Evolutionary conservation across 768 basidiomycete genomes (phyloP).

Genomic region (Tulasnella sp.): DNA sequence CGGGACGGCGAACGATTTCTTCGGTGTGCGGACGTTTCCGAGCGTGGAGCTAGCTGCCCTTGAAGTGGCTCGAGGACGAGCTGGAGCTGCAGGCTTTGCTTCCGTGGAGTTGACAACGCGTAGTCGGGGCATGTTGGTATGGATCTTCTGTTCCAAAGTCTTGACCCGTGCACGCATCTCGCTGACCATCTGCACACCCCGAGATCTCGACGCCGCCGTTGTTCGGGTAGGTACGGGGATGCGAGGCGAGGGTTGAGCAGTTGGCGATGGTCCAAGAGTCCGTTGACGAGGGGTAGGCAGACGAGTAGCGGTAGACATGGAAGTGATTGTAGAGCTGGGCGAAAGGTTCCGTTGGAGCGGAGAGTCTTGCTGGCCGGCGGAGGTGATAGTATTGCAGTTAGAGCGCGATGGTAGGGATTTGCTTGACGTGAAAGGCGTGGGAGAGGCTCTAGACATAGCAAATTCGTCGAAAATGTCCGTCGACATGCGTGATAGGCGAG

Average conservation of each 20-base stretch:
- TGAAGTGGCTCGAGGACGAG: background rate
- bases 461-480: constrained; percentile 11
- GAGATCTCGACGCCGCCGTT: constrained; percentile 44
- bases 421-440: background rate
- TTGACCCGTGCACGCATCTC: constrained; percentile 81
- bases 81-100: background rate
- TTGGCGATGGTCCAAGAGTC: constrained; percentile 34
- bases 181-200: constrained; percentile 84
- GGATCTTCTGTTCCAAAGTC: constrained; percentile 75
- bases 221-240: constrained; percentile 19
- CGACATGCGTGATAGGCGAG: constrained; percentile 4
- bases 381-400: background rate
- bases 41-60: background rate
- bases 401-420: background rate
- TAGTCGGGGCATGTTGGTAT: constrained; percentile 72
- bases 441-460: background rate
- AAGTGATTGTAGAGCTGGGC: constrained; percentile 30
- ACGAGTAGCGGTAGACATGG: constrained; percentile 35
- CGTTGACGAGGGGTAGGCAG: constrained; percentile 48
- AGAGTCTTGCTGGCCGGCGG: constrained; percentile 28
- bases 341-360: constrained; percentile 37
- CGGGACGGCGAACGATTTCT: background rate
- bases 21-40: background rate
- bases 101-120: constrained; percentile 25
- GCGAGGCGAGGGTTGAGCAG: constrained; percentile 30